Conservation (phyloP, 139 green algal genomes). For the Coelastrella sp. region DNA sequence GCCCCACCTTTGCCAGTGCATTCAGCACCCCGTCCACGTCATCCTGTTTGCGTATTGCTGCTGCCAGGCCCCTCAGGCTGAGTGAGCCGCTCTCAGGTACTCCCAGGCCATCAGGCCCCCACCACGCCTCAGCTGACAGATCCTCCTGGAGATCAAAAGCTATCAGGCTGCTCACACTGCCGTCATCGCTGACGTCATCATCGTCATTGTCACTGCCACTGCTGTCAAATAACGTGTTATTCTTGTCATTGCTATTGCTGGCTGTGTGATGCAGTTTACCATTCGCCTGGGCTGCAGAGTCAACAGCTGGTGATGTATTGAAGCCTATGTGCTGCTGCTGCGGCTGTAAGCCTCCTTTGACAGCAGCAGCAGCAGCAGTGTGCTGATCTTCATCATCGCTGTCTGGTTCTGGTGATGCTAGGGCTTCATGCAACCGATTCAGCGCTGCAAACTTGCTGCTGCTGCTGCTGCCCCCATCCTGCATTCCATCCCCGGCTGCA, state of each 20-base stretch:
- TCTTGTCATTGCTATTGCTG: neutral
- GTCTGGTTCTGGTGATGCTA: constrained; percentile 12
- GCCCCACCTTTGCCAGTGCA: constrained; percentile 59
- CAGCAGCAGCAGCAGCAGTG: neutral
- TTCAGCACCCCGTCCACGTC: constrained; percentile 69
- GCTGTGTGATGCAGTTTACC: neutral
- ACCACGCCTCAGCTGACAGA: constrained; percentile 55
- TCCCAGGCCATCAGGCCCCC: constrained; percentile 34
- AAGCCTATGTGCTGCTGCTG: too few species aligned
- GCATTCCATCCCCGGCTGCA: neutral
- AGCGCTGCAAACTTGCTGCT: constrained; percentile 10
- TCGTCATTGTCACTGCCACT: neutral
- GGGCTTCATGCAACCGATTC: neutral
- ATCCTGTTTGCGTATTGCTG: constrained; percentile 72
- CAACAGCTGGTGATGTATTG: too few species aligned
- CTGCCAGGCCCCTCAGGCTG: constrained; percentile 59
- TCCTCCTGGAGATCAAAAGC: constrained; percentile 52
- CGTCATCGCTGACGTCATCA: constrained; percentile 10
- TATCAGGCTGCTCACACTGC: constrained; percentile 32
- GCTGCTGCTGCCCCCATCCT: neutral
- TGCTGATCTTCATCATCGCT: constrained; percentile 35
- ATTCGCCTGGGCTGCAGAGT: too few species aligned
- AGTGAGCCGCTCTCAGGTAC: constrained; percentile 37
- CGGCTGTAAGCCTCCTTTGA: neutral
- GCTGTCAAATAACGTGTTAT: neutral